Evolutionary conservation across 345 rosid species (phyloP), one percentile per base, ranked within the genome.

Genomic region (Orychophragmus violaceus): DNA sequence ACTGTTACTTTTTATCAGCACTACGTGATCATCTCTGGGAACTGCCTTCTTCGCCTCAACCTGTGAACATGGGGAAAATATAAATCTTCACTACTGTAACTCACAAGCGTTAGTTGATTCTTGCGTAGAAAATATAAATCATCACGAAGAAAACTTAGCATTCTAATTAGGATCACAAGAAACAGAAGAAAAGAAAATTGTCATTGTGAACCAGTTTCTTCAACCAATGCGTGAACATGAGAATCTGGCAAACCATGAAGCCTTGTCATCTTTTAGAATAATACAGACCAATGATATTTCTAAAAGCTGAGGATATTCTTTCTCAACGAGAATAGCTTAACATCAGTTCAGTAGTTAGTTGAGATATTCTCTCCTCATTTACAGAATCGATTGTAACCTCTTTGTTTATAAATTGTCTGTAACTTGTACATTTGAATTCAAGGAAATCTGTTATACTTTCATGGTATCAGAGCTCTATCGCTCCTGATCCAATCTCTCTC

Each of bases 11-110:
- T 82, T 82, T 72, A 36, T 85, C 50, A 79, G 56, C 24, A 79
- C 78, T 76, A 66, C 79, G 58, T 84, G 91, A 80, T 87, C 96
- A 61, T 85, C 95, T 74, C 95, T 82, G 2, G 96, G 98, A 64
- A 91, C 89, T 36, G 98, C 98, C 74, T 85, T 91, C 81, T 91
- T 91, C 14, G 98, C 98, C 85, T 91, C 98, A 67, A 91, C 98
- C 98, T 91, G 85, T 61, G 39, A 71, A 75, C 21, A 69, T 19
- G 13, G 12, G 52, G n/a, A 11, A 4, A 29, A 71, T 9, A 24
- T 18, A 70, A 50, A 6, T 14, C 42, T 46, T 46, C 53, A 14
- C 41, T 53, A 5, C 2, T 27, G 42, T 28, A 33, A 59, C 18
- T 33, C 27, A 56, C 28, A n/a, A 14, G 1, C 2, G 8, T 51